Evolutionary conservation across 768 basidiomycete genomes (phyloP), one percentile per base, ranked within the genome.

Genomic region (Favolaschia claudopus): DNA sequence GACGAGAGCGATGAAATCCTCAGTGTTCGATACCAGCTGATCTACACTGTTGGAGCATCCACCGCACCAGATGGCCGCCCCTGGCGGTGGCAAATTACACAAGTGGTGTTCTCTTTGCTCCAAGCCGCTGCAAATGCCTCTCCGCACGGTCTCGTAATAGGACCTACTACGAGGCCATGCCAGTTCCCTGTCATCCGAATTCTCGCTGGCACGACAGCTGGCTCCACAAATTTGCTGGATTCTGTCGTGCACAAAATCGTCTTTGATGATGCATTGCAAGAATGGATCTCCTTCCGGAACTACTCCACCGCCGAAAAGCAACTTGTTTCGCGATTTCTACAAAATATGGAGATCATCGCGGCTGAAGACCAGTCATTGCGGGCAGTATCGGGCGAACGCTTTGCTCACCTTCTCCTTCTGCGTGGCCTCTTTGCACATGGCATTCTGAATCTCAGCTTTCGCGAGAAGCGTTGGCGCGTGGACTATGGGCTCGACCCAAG

Each of bases 1-100:
- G 81, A 82, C 52, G 81, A 82, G 65, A 78, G 80, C 49, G 81
- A 82, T 58, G 80, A 85, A 38, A 74, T 84, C 32, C 72, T 85
- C 7, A 75, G 77, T 46, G 76, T 79, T 36, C 73, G 75, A 0
- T 83, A 84, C 61, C 82, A 84, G 57, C 67, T 85, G 12, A 71
- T 85, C 5, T 85, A 84, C 45, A 80, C 82, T 0, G 66, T 76
- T 28, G 81, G 79, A 38, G 33, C 68, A 5, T 78, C 78, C 40
- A 58, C 36, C 17, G 66, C 73, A 1, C 46, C 82, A n/a, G 76
- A 84, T 37, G 72, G 73, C 40, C 72, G 72, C 38, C 80, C 80
- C 4, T 67, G 76, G 38, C 76, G 82, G 15, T 84, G 83, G 83
- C 63, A 53, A 1, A 76, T 70, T 5, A 70, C 71, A 0, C 79